Evolutionary conservation across 768 basidiomycete species (phyloP).

Genomic region (Amyloporia xantha): DNA sequence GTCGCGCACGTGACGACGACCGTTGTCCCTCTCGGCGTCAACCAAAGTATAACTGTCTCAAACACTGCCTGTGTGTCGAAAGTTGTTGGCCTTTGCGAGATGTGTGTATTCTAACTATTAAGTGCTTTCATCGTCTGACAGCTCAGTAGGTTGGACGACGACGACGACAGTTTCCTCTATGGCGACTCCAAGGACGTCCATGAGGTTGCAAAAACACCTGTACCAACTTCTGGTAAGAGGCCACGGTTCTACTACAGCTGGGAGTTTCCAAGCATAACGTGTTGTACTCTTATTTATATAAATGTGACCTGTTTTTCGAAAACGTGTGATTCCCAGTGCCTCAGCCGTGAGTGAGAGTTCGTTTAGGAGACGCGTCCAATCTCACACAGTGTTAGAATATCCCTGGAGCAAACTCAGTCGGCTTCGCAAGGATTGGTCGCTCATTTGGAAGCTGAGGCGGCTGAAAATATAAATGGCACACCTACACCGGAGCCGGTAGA

Average conservation of each 20-base stretch:
- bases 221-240: slow-evolving; percentile 42
- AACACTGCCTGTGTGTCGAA: too few species aligned
- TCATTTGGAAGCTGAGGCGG: slow-evolving; percentile 42
- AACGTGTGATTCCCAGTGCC: slow-evolving; percentile 42
- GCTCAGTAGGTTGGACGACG: slow-evolving; percentile 15
- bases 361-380: slow-evolving; percentile 12
- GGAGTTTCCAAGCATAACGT: slow-evolving; percentile 10
- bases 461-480: slow-evolving; percentile 18
- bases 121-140: neutral
- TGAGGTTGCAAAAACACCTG: slow-evolving; percentile 13
- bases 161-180: slow-evolving; percentile 28
- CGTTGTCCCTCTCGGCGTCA: too few species aligned
- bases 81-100: too few species aligned
- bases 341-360: slow-evolving; percentile 50
- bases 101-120: too few species aligned
- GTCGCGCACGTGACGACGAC: too few species aligned
- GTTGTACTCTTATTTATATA: slow-evolving; percentile 15
- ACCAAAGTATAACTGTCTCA: too few species aligned
- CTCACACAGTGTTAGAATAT: slow-evolving; percentile 27
- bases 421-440: slow-evolving; percentile 38
- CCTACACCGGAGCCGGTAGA: slow-evolving; percentile 21
- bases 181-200: slow-evolving; percentile 25
- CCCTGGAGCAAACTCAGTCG: slow-evolving; percentile 36
- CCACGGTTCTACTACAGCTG: slow-evolving; percentile 14
- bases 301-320: slow-evolving; percentile 29